These are phyloP conservation scores for Saposhnikovia divaricata DNA, from an alignment of 129 eudicot species.

Conservation along the genomic window DNA sequence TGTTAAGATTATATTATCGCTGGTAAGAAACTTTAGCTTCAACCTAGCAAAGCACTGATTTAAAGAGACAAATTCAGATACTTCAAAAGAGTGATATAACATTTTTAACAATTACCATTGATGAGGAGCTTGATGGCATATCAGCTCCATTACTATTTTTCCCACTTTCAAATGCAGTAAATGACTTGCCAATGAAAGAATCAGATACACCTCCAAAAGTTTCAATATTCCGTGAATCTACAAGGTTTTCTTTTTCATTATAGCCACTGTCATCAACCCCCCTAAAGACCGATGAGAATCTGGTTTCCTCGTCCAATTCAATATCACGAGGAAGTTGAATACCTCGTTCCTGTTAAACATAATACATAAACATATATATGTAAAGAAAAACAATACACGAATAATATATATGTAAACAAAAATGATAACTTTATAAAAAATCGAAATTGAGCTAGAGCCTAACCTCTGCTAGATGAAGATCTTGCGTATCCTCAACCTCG, in stretches of 20 bases:
- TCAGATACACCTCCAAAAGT: conserved; percentile 65
- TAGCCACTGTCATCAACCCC: conserved; percentile 78
- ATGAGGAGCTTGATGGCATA: conserved; percentile 31
- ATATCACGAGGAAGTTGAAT: conserved; percentile 41
- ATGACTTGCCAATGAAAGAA: conserved; percentile 38
- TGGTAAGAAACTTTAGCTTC: conserved; percentile 1
- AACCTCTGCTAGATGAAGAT: conserved; percentile 97
- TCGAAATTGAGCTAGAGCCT: conserved; percentile 3
- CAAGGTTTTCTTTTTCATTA: conserved; percentile 64
- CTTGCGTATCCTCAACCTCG: conserved; percentile 85
- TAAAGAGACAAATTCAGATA: neutral
- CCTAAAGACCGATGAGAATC: conserved; percentile 74
- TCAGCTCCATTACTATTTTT: conserved; percentile 38
- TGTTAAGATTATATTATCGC: neutral
- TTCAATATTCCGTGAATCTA: conserved; percentile 59
- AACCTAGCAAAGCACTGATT: neutral
- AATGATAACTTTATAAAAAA: neutral
- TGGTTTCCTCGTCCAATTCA: conserved; percentile 87
- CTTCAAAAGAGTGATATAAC: neutral
- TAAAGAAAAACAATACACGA: neutral
- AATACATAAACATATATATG: neutral
- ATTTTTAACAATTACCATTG: conserved; percentile 24
- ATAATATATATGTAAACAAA: neutral
- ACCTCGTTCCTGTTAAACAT: conserved; percentile 71
- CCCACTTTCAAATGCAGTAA: conserved; percentile 30